These are phyloP conservation scores for Saprolegnia diclina DNA, from an alignment of 352 stramenopile genomes.

Conservation along the genomic window DNA sequence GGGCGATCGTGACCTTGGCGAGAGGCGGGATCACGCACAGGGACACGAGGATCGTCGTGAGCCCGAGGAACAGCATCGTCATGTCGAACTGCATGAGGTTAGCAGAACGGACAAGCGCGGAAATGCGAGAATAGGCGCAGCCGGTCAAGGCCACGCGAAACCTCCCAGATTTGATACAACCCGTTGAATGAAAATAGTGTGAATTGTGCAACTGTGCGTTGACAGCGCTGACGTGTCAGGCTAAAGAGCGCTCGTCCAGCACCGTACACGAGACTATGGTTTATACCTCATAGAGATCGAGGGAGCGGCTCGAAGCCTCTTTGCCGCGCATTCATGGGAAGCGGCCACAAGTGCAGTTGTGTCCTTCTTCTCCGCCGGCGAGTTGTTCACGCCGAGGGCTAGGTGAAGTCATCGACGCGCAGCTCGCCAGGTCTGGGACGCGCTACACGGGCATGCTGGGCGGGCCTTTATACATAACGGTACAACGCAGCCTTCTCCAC, in stretches of 20 bases:
- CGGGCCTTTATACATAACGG: too few species aligned
- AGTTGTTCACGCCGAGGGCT: too few species aligned
- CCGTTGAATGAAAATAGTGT: background rate
- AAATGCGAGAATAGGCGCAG: background rate
- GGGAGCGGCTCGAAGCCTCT: too few species aligned
- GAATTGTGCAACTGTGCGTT: background rate
- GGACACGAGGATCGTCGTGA: slow-evolving; percentile 22
- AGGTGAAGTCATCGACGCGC: too few species aligned
- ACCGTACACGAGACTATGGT: too few species aligned
- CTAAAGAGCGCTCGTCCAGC: background rate
- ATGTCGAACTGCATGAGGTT: slow-evolving; percentile 26
- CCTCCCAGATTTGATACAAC: slow-evolving; percentile 5
- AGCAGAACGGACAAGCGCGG: background rate
- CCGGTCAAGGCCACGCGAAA: background rate
- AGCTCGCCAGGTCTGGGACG: too few species aligned
- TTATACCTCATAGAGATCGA: too few species aligned
- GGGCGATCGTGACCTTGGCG: slow-evolving; percentile 23
- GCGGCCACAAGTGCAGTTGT: too few species aligned
- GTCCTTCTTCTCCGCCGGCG: too few species aligned
- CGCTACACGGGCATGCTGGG: too few species aligned
- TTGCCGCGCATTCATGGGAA: too few species aligned
- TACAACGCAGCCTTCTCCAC: too few species aligned
- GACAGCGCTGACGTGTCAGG: background rate
- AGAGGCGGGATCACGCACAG: slow-evolving; percentile 23
- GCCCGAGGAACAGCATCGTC: slow-evolving; percentile 24